Evolutionary conservation across 129 eudicot species (phyloP).

Genomic region (Chrysanthemum lavandulifolium): DNA sequence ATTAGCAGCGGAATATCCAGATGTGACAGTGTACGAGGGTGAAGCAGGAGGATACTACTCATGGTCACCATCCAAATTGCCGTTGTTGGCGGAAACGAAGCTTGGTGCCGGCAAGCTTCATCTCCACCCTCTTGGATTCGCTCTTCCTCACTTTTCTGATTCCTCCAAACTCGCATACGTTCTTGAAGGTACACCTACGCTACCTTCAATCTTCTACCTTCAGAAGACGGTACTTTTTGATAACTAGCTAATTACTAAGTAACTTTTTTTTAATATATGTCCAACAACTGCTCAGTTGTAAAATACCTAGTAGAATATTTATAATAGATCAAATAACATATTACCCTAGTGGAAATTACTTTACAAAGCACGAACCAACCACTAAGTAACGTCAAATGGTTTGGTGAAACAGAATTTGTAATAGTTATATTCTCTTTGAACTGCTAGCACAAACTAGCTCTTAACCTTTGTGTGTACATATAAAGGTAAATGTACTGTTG

Average conservation of each 20-base stretch:
- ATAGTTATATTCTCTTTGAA: too few species aligned
- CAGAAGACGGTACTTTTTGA: too few species aligned
- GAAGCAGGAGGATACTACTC: constrained; percentile 44
- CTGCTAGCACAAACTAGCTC: too few species aligned
- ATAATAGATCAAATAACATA: background rate
- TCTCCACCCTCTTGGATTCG: constrained; percentile 55
- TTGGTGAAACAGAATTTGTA: too few species aligned
- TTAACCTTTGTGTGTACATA: background rate
- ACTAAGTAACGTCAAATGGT: too few species aligned
- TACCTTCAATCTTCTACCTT: background rate
- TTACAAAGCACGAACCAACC: too few species aligned
- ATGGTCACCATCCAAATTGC: constrained; percentile 40
- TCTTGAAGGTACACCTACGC: constrained; percentile 39
- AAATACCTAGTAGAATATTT: too few species aligned
- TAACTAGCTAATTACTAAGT: too few species aligned
- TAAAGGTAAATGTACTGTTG: constrained; percentile 50
- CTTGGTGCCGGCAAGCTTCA: constrained; percentile 48
- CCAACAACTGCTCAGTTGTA: too few species aligned
- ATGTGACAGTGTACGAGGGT: constrained; percentile 33
- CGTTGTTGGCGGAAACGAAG: constrained; percentile 30
- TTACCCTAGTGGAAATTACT: background rate
- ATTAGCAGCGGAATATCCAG: constrained; percentile 31
- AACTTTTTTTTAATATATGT: too few species aligned
- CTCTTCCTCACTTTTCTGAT: constrained; percentile 51
- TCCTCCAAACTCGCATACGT: constrained; percentile 50